A percentile compares a stretch with the other conserved stretches of the same genome.
These are phyloP conservation scores for Komagataella phaffii DNA, from an alignment of 805 yeast species.

Conservation along the genomic window DNA sequence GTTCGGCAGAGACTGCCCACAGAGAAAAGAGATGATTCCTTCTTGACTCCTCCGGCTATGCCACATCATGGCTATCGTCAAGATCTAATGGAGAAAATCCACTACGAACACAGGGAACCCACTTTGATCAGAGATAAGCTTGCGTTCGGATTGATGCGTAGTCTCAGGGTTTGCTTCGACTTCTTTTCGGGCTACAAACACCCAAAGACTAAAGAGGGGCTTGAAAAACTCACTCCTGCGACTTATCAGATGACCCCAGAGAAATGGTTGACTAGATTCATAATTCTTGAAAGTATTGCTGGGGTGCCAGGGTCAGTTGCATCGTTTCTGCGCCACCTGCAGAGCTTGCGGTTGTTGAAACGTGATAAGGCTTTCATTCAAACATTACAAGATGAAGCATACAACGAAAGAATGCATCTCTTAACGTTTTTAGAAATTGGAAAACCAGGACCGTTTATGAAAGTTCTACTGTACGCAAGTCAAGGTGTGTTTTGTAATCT, in stretches of 20 bases:
- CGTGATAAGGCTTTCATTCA: conserved; percentile 69
- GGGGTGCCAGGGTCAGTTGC: conserved; percentile 79
- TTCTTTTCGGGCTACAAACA: conserved; percentile 51
- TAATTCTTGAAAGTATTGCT: conserved; percentile 59
- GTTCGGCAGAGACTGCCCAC: neutral
- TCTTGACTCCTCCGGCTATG: conserved; percentile 20
- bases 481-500: conserved; percentile 61
- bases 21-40: conserved; percentile 5
- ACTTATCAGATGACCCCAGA: conserved; percentile 41
- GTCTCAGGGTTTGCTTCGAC: conserved; percentile 41
- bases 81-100: conserved; percentile 25
- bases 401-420: conserved; percentile 68
- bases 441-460: conserved; percentile 45
- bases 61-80: conserved; percentile 26
- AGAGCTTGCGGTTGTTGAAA: conserved; percentile 43
- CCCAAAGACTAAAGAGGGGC: conserved; percentile 22
- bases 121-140: conserved; percentile 31
- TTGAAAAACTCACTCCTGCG: conserved; percentile 12
- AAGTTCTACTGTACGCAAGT: conserved; percentile 39
- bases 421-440: conserved; percentile 55
- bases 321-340: conserved; percentile 56
- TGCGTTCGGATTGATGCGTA: conserved; percentile 32
- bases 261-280: conserved; percentile 50
- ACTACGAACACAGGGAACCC: conserved; percentile 39
- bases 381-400: conserved; percentile 62